phyloP scores from a whole-genome alignment of 495 filamentous ascomycete genomes.

The Amphirosellinia nigrospora region DNA sequence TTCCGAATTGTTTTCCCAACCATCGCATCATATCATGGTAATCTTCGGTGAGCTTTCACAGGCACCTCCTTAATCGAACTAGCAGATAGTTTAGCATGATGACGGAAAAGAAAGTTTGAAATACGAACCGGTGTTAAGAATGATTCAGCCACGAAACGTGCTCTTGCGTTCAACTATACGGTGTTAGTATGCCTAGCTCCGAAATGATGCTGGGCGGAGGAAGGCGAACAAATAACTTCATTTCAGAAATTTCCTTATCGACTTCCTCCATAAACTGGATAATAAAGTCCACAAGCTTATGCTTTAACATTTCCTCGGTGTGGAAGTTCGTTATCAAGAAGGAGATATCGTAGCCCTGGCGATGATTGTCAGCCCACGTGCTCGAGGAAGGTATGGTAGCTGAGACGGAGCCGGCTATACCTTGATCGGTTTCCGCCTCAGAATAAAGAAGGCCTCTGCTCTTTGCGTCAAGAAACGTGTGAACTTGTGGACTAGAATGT shows the following conservation, averaged over 20 bases:
- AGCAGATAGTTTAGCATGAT: neutral
- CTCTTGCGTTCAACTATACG: slow-evolving; percentile 87
- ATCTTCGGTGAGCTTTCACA: slow-evolving; percentile 1
- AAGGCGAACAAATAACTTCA: slow-evolving; percentile 94
- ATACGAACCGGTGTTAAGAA: slow-evolving; percentile 89
- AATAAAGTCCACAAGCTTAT: slow-evolving; percentile 98
- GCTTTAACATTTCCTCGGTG: slow-evolving; percentile 96
- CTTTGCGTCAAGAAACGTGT: slow-evolving; percentile 94
- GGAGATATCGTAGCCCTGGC: slow-evolving; percentile 95
- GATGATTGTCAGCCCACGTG: slow-evolving; percentile 10
- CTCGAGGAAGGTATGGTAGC: slow-evolving; percentile 19
- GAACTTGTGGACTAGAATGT: slow-evolving; percentile 97
- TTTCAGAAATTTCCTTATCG: slow-evolving; percentile 99
- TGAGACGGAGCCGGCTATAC: slow-evolving; percentile 50
- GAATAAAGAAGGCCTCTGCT: slow-evolving; percentile 96
- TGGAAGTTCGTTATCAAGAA: slow-evolving; percentile 99
- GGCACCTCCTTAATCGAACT: slow-evolving; percentile 23
- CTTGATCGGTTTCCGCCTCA: slow-evolving; percentile 93
- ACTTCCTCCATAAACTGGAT: slow-evolving; percentile 99
- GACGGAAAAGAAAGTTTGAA: neutral
- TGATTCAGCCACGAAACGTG: slow-evolving; percentile 96
- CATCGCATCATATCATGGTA: slow-evolving; percentile 24
- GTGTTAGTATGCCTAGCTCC: slow-evolving; percentile 32
- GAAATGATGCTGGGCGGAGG: neutral
- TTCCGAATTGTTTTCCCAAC: slow-evolving; percentile 13